Base-by-base conservation (phyloP, 2,329 filamentous ascomycete species). In the Cordyceps militaris region DNA sequence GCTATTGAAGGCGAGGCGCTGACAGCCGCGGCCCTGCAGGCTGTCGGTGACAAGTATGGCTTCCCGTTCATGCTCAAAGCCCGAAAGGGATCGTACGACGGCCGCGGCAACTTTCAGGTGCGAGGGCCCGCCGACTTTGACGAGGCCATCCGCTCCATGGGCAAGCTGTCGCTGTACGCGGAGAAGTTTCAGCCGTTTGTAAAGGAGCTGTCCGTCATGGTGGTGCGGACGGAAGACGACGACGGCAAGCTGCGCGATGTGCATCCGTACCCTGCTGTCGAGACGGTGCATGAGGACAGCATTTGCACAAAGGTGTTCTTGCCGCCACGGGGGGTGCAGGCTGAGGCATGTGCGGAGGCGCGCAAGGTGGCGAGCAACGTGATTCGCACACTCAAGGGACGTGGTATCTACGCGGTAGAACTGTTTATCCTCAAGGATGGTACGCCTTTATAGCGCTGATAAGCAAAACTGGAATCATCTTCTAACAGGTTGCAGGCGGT, bases 371-470 rank as follows among this genome's bases (percentile, higher is more conserved):
- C 92, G 0, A 83, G 84, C 64, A 84, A 88, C 59, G 92, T 94
- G 11, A 85, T 97, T 23, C 80, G 82, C 43, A 87, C 84, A 53
- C 87, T 99, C 56, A 85, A 86, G 76, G 94, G 94, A 53, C 87
- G 94, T 61, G 94, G 94, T 62, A 89, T 96, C 32, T 99, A 97
- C 71, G 94, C 93, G 0, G 93, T 97, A 0, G 94, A 99, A 74
- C 89, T 97, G 85, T 99, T 99, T 73, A 74, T 97, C 3, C 81
- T 92, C 11, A 75, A 85, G 50, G 84, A 94, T 65, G 84, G 84
- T 75, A 75, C 65, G 68, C 63, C 52, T 30, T 60, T 11, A 43
- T 56, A 7, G 56, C 30, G 23, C 26, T 16, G 28, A 14, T 14
- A 16, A 9, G 16, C 4, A 16, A 11, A 4, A 21, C 5, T 8